Base-by-base conservation (phyloP, 768 basidiomycete species). In the Rhodotorula babjevae region DNA sequence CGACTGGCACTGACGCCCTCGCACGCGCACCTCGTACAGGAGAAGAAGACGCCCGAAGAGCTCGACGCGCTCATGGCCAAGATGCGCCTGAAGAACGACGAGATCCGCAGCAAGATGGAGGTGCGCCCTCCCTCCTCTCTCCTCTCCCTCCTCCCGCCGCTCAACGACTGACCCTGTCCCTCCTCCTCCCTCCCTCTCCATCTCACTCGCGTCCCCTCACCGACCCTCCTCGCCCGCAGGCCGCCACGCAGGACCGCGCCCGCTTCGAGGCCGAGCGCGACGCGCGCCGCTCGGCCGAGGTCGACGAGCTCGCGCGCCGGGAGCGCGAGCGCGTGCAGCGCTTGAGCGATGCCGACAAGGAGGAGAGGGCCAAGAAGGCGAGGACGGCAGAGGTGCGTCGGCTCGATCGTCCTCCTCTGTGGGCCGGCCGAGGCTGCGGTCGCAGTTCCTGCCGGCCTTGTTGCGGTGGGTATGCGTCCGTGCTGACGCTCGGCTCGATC, bases 31-130 rank as follows among this genome's bases (percentile, higher is more conserved):
- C 2, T 46, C 14, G 14, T 9, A 11, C 57, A 73, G 72, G 64
- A 52, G 31, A 65, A 63, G 63, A 65, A 66, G 40, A 49, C 63
- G 56, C 53, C 55, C 9, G 68, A 73, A 29, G 67, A 73, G 57
- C 16, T 69, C 29, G 72, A 68, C 21, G 64, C 46, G 49, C 29
- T 69, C 16, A 69, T 73, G 67, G 72, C 64, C 9, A 10, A 5
- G n/a, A 73, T 73, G 67, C 57, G 40, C 49, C 14, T 62, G 6
- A 65, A 63, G 64, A 73, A 73, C 57, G 56, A 63, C 15, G 61
- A 65, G 27, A 31, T 33, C 21, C 44, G 29, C 36, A 36, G 29
- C 56, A 62, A 59, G 56, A 31, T 33, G 9, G 50, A 15, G 3
- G 71, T 68, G 23, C 57, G 66, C 52, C 4, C 12, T 12, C 36